These are phyloP conservation scores for Blastobotrys chiropterorum DNA, from an alignment of 805 yeast species.

Conservation along the genomic window DNA sequence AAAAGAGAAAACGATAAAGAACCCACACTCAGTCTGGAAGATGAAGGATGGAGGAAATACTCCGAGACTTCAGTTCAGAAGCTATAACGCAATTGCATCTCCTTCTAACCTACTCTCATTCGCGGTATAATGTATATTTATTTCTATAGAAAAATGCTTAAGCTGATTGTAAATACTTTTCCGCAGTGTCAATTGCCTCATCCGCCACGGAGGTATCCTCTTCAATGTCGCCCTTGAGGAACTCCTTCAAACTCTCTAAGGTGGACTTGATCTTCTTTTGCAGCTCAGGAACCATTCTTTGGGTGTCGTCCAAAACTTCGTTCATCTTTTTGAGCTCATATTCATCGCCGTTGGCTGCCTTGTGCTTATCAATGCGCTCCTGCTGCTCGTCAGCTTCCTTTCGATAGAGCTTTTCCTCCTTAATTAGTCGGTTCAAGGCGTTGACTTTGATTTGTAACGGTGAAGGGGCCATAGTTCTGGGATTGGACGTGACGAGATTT, in stretches of 20 bases:
- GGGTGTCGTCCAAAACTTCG: slow-evolving; percentile 50
- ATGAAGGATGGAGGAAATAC: too few relatives aligned
- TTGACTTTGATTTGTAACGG: slow-evolving; percentile 62
- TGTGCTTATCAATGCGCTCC: slow-evolving; percentile 42
- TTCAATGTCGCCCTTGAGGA: slow-evolving; percentile 27
- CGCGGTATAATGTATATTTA: background rate
- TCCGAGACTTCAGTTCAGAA: too few relatives aligned
- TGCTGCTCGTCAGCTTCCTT: slow-evolving; percentile 54
- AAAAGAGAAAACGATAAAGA: too few relatives aligned
- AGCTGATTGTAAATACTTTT: slow-evolving; percentile 10
- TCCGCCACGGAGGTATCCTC: slow-evolving; percentile 25
- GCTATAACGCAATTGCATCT: too few relatives aligned
- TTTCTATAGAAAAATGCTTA: slow-evolving; percentile 1
- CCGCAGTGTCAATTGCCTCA: slow-evolving; percentile 18
- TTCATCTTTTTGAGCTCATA: slow-evolving; percentile 55
- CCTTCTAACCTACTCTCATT: too few relatives aligned
- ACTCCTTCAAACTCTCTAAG: slow-evolving; percentile 35
- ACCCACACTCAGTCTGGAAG: too few relatives aligned
- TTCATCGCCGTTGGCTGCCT: slow-evolving; percentile 45
- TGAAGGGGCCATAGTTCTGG: slow-evolving; percentile 44
- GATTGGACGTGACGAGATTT: background rate
- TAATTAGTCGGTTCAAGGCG: slow-evolving; percentile 61
- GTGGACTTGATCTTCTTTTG: slow-evolving; percentile 38
- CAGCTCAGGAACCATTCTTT: slow-evolving; percentile 45
- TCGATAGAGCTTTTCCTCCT: slow-evolving; percentile 58